A percentile compares a stretch with the other conserved stretches of the same genome.
phyloP scores from a whole-genome alignment of 1,284 basidiomycete genomes.

The Cryptococcus sp. region DNA sequence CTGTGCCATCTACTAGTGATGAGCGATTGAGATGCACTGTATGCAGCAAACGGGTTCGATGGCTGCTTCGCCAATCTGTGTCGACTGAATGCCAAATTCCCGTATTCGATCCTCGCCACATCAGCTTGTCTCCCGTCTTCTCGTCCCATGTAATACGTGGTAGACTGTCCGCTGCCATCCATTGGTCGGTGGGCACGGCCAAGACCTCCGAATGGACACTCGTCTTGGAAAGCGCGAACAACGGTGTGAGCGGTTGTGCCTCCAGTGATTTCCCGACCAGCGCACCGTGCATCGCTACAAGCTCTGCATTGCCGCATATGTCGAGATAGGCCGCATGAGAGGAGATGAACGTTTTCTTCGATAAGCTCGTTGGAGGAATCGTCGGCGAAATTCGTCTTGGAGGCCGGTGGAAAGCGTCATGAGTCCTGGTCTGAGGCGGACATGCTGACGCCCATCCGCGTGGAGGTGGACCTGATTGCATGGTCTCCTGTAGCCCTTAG shows the following conservation, averaged over 20 bases:
- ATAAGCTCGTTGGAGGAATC: too few species aligned
- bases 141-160: conserved; percentile 35
- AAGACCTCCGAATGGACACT: conserved; percentile 46
- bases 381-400: too few species aligned
- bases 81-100: conserved; percentile 30
- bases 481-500: too few species aligned
- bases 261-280: conserved; percentile 33
- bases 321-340: conserved; percentile 37
- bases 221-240: conserved; percentile 49
- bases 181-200: conserved; percentile 50
- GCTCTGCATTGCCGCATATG: conserved; percentile 41
- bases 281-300: conserved; percentile 39
- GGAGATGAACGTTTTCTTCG: conserved; percentile 41
- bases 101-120: conserved; percentile 52
- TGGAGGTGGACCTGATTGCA: too few species aligned
- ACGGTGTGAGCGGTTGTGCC: conserved; percentile 32
- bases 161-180: conserved; percentile 23
- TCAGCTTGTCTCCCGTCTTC: conserved; percentile 27
- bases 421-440: too few species aligned
- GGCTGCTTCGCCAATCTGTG: conserved; percentile 39
- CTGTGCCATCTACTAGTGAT: neutral
- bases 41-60: conserved; percentile 39
- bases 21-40: conserved; percentile 14
- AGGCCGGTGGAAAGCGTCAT: too few species aligned
- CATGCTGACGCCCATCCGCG: too few species aligned